phyloP scores from a whole-genome alignment of 176 grass and related monocot genomes.

The Oryza nivara region DNA sequence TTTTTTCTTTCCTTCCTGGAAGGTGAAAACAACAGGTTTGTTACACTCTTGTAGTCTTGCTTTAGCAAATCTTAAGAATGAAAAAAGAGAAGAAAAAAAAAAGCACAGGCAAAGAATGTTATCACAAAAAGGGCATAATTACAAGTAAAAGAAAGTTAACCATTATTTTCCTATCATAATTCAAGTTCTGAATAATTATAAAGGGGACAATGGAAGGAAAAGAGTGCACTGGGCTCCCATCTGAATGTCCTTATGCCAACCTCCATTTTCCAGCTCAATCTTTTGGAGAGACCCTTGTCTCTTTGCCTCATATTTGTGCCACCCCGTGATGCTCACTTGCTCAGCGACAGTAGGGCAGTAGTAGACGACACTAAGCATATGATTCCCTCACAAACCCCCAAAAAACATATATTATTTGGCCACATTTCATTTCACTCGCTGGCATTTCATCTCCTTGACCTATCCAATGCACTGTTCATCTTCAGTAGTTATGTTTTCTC shows the following conservation, averaged over 20 bases:
- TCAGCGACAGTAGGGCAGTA: slow-evolving; percentile 35
- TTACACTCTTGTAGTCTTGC: background rate
- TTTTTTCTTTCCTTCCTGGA: background rate
- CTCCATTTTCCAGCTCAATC: slow-evolving; percentile 68
- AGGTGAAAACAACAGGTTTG: slow-evolving; percentile 19
- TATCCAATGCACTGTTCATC: slow-evolving; percentile 7
- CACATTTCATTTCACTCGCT: slow-evolving; percentile 27
- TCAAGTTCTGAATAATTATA: background rate
- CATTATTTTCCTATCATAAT: slow-evolving; percentile 11
- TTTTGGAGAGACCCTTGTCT: slow-evolving; percentile 39
- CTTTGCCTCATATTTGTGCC: slow-evolving; percentile 43
- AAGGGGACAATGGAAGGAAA: background rate
- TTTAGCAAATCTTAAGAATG: slow-evolving; percentile 45
- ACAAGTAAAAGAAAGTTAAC: background rate
- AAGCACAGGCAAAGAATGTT: slow-evolving; percentile 4
- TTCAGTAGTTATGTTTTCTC: slow-evolving; percentile 22
- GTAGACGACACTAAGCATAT: slow-evolving; percentile 51
- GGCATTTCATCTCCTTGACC: slow-evolving; percentile 19
- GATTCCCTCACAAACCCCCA: slow-evolving; percentile 46
- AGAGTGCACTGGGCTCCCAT: slow-evolving; percentile 43
- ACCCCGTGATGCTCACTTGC: slow-evolving; percentile 59
- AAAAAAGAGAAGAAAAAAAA: background rate
- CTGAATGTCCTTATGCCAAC: slow-evolving; percentile 49
- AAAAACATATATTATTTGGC: background rate
- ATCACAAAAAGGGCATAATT: background rate